A percentile compares a stretch with the other conserved stretches of the same genome.
These are phyloP conservation scores for Wickerhamomyces canadensis DNA, from an alignment of 805 yeast species.

Conservation along the genomic window DNA sequence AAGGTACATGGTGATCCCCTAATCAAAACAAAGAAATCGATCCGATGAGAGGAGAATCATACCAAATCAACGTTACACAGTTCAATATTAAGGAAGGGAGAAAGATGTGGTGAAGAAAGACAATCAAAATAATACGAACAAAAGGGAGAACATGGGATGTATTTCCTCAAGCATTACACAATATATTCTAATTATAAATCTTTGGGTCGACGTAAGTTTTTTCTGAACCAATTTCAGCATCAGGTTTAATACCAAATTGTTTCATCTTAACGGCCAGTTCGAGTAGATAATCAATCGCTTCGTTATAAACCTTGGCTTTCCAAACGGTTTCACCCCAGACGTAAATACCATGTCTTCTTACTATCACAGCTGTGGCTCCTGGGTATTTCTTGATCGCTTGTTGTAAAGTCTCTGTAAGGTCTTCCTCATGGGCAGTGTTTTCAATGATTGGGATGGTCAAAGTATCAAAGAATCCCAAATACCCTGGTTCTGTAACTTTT, in stretches of 20 bases:
- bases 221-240: constrained; percentile 29
- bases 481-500: constrained; percentile 40
- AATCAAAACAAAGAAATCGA: constrained; percentile 20
- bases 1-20: constrained; percentile 21
- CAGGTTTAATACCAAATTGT: constrained; percentile 56
- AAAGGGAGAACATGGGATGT: too few species aligned
- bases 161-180: not conserved
- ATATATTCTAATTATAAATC: constrained; percentile 14
- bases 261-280: constrained; percentile 84
- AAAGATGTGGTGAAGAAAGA: not conserved
- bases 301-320: constrained; percentile 91
- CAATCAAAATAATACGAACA: too few species aligned
- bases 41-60: constrained; percentile 8
- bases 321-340: constrained; percentile 95
- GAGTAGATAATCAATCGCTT: constrained; percentile 84
- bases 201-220: constrained; percentile 20
- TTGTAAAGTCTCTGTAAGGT: constrained; percentile 60
- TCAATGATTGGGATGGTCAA: constrained; percentile 86
- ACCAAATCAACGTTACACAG: not conserved
- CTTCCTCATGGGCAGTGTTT: constrained; percentile 85
- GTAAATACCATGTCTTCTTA: constrained; percentile 88
- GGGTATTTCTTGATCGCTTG: constrained; percentile 68
- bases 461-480: constrained; percentile 66
- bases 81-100: too few species aligned
- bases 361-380: constrained; percentile 76